phyloP scores from a whole-genome alignment of 345 rosid species.

The Salix dunnii region DNA sequence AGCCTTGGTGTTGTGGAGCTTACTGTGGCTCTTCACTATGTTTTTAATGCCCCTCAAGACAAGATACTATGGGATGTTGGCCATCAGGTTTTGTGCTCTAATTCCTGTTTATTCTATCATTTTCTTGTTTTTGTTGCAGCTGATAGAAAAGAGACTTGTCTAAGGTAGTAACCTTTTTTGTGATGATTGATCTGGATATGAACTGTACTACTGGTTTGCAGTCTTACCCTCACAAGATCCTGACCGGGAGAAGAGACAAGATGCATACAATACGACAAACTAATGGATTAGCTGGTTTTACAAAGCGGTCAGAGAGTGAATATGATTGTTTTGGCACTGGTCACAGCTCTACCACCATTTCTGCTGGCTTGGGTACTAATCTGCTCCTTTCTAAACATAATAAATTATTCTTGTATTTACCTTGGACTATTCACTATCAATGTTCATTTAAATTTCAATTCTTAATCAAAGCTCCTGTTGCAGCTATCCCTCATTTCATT shows the following conservation, averaged over 20 bases:
- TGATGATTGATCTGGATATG: not conserved
- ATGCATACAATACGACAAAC: slow-evolving; percentile 92
- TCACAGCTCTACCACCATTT: slow-evolving; percentile 90
- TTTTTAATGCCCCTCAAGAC: slow-evolving; percentile 85
- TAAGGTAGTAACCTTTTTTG: not conserved
- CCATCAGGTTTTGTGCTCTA: slow-evolving; percentile 59
- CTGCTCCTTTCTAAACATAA: slow-evolving; percentile 6
- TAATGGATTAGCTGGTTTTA: slow-evolving; percentile 83
- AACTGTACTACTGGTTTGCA: slow-evolving; percentile 24
- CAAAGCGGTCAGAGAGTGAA: slow-evolving; percentile 86
- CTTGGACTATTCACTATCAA: not conserved
- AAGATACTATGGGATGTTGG: slow-evolving; percentile 97
- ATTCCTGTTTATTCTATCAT: not conserved
- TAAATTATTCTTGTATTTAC: not conserved
- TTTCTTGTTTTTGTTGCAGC: not conserved
- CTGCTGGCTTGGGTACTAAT: slow-evolving; percentile 82
- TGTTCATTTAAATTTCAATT: not conserved
- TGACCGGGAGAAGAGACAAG: slow-evolving; percentile 90
- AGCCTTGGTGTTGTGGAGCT: slow-evolving; percentile 99
- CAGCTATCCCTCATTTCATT: not conserved
- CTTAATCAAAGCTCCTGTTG: not conserved
- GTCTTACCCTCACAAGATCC: slow-evolving; percentile 94
- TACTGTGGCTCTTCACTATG: slow-evolving; percentile 94
- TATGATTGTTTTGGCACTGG: slow-evolving; percentile 93
- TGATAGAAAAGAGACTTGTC: not conserved